Conservation (phyloP, 2,329 filamentous ascomycete species). For the Calonectria hongkongensis region DNA sequence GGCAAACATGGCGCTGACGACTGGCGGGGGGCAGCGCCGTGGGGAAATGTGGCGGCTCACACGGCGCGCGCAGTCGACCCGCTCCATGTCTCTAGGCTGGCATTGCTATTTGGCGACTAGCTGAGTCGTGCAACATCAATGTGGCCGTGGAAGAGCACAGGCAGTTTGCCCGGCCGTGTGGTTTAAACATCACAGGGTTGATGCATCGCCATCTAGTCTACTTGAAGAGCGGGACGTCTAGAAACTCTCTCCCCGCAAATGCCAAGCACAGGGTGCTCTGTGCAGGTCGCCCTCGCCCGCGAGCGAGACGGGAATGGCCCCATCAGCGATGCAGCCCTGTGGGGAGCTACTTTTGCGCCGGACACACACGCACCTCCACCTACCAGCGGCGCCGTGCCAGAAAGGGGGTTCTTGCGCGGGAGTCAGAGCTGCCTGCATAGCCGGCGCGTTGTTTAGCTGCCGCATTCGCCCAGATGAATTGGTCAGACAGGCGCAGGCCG, state of each 20-base stretch:
- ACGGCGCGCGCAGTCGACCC: slow-evolving; percentile 15
- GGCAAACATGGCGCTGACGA: slow-evolving; percentile 21
- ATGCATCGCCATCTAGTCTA: slow-evolving; percentile 2
- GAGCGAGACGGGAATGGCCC: slow-evolving; percentile 8
- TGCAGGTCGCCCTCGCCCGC: slow-evolving; percentile 5
- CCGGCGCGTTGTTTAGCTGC: slow-evolving; percentile 27
- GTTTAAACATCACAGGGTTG: slow-evolving; percentile 2
- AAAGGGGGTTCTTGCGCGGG: slow-evolving; percentile 11
- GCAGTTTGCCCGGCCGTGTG: neutral
- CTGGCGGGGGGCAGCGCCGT: slow-evolving; percentile 27
- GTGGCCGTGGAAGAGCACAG: neutral
- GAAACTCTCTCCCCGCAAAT: slow-evolving; percentile 26
- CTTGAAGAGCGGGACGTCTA: slow-evolving; percentile 22
- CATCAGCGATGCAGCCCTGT: slow-evolving; percentile 39
- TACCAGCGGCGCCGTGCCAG: slow-evolving; percentile 1
- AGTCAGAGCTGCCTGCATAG: slow-evolving; percentile 1
- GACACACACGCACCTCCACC: slow-evolving; percentile 21
- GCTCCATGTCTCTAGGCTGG: slow-evolving; percentile 1
- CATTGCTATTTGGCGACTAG: slow-evolving; percentile 4
- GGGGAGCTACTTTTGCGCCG: slow-evolving; percentile 15
- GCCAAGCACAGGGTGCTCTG: slow-evolving; percentile 28
- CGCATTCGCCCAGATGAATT: slow-evolving; percentile 1
- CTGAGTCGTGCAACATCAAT: neutral
- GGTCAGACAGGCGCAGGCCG: neutral
- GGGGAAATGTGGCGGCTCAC: slow-evolving; percentile 31